Base-by-base conservation (phyloP, 2,329 filamentous ascomycete species). In the Fusarium denticulatum region DNA sequence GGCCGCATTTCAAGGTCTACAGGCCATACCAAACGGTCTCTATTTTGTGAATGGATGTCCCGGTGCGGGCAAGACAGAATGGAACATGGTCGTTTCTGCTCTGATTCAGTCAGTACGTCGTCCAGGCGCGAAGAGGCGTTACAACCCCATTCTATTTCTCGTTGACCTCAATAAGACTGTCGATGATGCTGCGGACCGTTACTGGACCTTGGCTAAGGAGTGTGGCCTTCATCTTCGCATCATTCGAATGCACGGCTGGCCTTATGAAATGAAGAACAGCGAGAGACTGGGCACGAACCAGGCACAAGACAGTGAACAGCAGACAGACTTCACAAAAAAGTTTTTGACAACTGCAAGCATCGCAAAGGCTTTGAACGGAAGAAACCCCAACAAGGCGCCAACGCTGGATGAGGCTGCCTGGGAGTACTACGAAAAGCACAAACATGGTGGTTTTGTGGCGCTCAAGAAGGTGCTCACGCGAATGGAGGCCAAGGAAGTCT, bases 91-190 rank as follows among this genome's bases (percentile, higher is more conserved):
- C 3, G 73, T 85, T 6, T 79, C 84, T 4, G 82, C 82, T 0
- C 75, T 86, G 24, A 81, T 83, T 14, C 81, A 82, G 45, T 78
- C 78, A 20, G 82, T 79, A 47, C 74, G 61, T 26, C 76, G 72
- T 15, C 76, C 75, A 32, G 72, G 63, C 7, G 60, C 64, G 6
- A 76, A 69, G n/a, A 69, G 72, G 20, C 62, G 66, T 20, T 72
- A 68, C 14, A 79, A 63, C 11, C 85, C 81, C 12, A 81, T 87
- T 16, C 76, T 87, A 0, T 87, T 86, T 55, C 74, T 87, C 0
- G 79, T 87, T 4, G 85, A 87, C 59, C 83, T 87, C 60, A 87
- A 87, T 72, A 82, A 85, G 47, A 83, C 86, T 0, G 81, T 85
- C 1, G 84, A 86, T 42, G 85, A 86, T 50, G 83, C 83, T 1